Evolutionary conservation across 2,329 filamentous ascomycete species (phyloP).

Genomic region (Trichoderma sp.): DNA sequence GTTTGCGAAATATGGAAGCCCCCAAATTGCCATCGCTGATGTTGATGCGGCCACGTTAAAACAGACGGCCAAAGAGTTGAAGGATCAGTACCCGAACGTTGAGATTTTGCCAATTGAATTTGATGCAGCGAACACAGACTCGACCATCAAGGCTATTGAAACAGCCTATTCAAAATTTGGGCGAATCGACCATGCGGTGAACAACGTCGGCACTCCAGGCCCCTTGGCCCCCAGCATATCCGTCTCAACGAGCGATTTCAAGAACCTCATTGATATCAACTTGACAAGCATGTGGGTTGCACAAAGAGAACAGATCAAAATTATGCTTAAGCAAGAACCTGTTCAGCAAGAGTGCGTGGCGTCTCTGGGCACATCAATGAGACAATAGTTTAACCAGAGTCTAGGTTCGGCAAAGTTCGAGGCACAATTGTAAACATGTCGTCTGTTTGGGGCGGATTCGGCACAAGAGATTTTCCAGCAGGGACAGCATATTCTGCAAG

Average conservation of each 20-base stretch:
- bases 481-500: background rate
- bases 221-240: background rate
- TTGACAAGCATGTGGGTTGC: background rate
- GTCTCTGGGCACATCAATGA: background rate
- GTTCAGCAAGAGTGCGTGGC: background rate
- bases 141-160: background rate
- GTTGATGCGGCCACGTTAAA: background rate
- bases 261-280: background rate
- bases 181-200: background rate
- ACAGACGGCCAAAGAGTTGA: background rate
- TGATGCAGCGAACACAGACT: background rate
- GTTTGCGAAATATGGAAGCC: background rate
- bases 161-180: background rate
- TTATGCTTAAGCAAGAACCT: background rate
- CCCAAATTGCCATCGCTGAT: background rate
- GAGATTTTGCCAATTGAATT: background rate
- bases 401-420: background rate
- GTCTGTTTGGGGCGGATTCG: background rate
- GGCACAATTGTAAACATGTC: background rate
- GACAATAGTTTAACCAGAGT: background rate
- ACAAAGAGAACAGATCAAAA: background rate
- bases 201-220: background rate
- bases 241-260: background rate
- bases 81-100: background rate
- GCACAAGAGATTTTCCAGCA: background rate